Evolutionary conservation across 768 basidiomycete species (phyloP), one percentile per base, ranked within the genome.

Genomic region (Krasilnikovozyma curviuscula): DNA sequence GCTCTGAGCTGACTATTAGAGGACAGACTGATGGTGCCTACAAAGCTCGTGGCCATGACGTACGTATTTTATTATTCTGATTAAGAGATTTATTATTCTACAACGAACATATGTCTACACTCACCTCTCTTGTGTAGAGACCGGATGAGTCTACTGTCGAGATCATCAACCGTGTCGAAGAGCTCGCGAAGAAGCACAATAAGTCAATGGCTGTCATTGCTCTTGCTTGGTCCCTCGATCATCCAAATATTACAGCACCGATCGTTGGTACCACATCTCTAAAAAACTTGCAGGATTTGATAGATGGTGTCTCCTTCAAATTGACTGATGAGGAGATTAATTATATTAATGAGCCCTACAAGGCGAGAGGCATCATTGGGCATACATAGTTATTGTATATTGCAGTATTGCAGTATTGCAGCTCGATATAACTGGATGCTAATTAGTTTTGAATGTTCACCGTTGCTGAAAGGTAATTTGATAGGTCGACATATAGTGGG

Each of bases 121-220:
- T n/a, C n/a, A n/a, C n/a, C n/a, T n/a, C n/a, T n/a, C n/a, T n/a
- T n/a, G n/a, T n/a, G n/a, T n/a, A n/a, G n/a, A n/a, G n/a, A n/a
- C n/a, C n/a, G n/a, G n/a, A n/a, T n/a, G n/a, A n/a, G n/a, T n/a
- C n/a, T n/a, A n/a, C n/a, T n/a, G n/a, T n/a, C n/a, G n/a, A n/a
- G n/a, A n/a, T n/a, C n/a, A n/a, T n/a, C n/a, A n/a, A n/a, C n/a
- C n/a, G 74, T 8, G 70, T 79, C 33, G 73, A 77, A 54, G 65
- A 70, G 46, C 61, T 79, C 41, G 71, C 76, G 3, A 72, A 72
- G 55, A 67, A 69, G 38, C 69, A 68, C 37, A 67, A 67, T 3
- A 60, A 68, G 6, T 69, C 65, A 28, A 79, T 79, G 77, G 73
- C 74, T 0, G 73, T 75, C 51, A 62, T 72, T 27, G 69, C 70